A percentile compares a stretch with the other conserved stretches of the same genome.
These are phyloP conservation scores for Caryopteris hybrid DNA, from an alignment of 305 asterid genomes.

Conservation along the genomic window DNA sequence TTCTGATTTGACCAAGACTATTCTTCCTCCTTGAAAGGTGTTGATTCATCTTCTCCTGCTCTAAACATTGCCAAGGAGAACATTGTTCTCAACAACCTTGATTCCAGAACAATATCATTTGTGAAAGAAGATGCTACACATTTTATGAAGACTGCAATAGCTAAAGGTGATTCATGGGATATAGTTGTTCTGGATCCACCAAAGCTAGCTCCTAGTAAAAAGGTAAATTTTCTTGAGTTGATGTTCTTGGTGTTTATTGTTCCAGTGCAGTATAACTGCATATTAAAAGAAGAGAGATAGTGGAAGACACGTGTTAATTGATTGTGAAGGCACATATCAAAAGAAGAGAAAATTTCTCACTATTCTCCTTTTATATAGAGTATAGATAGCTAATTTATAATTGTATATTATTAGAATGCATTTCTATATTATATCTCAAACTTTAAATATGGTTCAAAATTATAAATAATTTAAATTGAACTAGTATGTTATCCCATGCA, in stretches of 20 bases:
- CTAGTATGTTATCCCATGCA: too few relatives aligned
- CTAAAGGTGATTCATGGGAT: constrained; percentile 80
- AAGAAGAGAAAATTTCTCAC: too few relatives aligned
- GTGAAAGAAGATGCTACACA: constrained; percentile 72
- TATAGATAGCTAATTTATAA: too few relatives aligned
- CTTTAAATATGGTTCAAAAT: too few relatives aligned
- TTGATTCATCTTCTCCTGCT: constrained; percentile 92
- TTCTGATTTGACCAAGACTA: neutral
- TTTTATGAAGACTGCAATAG: constrained; percentile 76
- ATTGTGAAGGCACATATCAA: too few relatives aligned
- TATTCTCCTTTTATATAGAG: too few relatives aligned
- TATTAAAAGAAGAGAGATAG: too few relatives aligned
- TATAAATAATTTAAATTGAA: too few relatives aligned
- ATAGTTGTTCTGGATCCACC: constrained; percentile 95
- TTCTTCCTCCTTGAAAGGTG: constrained; percentile 40
- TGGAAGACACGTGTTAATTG: too few relatives aligned
- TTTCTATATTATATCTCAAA: too few relatives aligned
- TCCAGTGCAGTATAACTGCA: neutral
- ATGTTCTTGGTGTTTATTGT: constrained; percentile 15
- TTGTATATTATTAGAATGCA: too few relatives aligned
- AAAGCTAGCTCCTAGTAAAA: constrained; percentile 81
- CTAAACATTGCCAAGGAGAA: constrained; percentile 75
- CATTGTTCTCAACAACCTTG: constrained; percentile 59
- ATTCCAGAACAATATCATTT: constrained; percentile 52
- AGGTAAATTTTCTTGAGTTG: constrained; percentile 38